Conservation (phyloP, 169 alveolate genomes). For the Plasmodium billcollinsi region DNA sequence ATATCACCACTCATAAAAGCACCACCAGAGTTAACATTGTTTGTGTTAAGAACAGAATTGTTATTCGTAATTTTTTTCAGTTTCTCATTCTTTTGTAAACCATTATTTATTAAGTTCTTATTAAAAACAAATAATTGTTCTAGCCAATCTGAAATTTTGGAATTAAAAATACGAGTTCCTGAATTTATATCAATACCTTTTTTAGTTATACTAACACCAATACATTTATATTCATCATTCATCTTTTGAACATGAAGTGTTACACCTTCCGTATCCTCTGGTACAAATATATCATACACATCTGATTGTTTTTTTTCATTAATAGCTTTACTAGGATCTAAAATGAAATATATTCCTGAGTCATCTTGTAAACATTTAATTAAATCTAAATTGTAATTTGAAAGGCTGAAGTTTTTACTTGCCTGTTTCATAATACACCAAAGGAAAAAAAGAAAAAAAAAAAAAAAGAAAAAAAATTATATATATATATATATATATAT, state of each 20-base stretch:
- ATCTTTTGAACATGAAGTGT: constrained; percentile 73
- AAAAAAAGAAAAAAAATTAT: background rate
- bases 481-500: background rate
- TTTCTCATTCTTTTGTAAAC: background rate
- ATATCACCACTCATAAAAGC: constrained; percentile 7
- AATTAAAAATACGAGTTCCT: constrained; percentile 58
- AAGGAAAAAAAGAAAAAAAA: background rate
- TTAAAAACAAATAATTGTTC: constrained; percentile 63
- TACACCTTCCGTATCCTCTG: constrained; percentile 67
- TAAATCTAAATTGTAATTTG: constrained; percentile 68
- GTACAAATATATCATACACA: constrained; percentile 67
- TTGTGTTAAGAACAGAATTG: constrained; percentile 25
- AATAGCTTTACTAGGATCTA: constrained; percentile 67
- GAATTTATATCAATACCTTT: constrained; percentile 64
- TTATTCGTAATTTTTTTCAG: constrained; percentile 18
- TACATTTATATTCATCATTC: constrained; percentile 74
- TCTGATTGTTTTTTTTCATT: constrained; percentile 59
- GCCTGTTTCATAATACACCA: background rate
- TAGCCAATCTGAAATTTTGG: constrained; percentile 75
- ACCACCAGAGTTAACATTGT: background rate
- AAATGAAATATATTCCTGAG: constrained; percentile 65
- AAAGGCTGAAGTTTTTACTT: constrained; percentile 54
- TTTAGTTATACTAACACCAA: constrained; percentile 73
- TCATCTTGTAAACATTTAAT: constrained; percentile 74
- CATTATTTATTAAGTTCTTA: constrained; percentile 25